Percentiles rank a stretch among this genome's conserved stretches.
Conservation (phyloP, 2,329 filamentous ascomycete species). For the Penicillium corylophilum region DNA sequence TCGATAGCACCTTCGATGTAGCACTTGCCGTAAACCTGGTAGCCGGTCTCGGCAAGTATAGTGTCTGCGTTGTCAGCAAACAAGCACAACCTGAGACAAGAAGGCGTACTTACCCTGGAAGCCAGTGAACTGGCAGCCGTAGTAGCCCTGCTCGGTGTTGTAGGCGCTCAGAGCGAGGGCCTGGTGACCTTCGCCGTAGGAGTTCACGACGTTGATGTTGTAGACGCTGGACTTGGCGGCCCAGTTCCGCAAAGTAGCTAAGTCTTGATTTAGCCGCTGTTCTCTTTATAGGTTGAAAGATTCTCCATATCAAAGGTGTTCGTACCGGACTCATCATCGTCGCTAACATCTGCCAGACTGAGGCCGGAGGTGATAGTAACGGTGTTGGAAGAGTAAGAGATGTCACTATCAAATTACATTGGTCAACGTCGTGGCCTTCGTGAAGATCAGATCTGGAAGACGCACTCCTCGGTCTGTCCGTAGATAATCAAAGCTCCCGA, state of each 20-base stretch:
- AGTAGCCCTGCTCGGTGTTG: constrained; percentile 15
- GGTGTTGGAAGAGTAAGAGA: constrained; percentile 53
- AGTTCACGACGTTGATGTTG: constrained; percentile 36
- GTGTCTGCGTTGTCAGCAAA: constrained; percentile 7
- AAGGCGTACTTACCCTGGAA: constrained; percentile 23
- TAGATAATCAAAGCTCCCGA: constrained; percentile 55
- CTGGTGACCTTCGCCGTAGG: constrained; percentile 30
- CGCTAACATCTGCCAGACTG: constrained; percentile 7
- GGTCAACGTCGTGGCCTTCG: constrained; percentile 28
- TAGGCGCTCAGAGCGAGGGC: constrained; percentile 27
- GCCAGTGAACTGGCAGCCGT: constrained; percentile 17
- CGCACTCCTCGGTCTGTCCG: constrained; percentile 54
- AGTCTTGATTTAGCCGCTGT: too few species aligned
- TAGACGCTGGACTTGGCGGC: constrained; percentile 17
- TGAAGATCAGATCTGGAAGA: constrained; percentile 19
- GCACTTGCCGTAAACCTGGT: constrained; percentile 27
- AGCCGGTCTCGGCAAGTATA: constrained; percentile 28
- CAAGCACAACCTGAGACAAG: not conserved
- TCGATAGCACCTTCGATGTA: constrained; percentile 30
- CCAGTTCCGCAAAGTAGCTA: constrained; percentile 12
- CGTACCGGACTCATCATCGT: constrained; percentile 24
- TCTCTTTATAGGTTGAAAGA: too few species aligned
- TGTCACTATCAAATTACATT: constrained; percentile 22
- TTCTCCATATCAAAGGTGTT: not conserved
- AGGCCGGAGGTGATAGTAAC: constrained; percentile 52